Base-by-base conservation (phyloP, 805 yeast species). In the Candida ponderosae region DNA sequence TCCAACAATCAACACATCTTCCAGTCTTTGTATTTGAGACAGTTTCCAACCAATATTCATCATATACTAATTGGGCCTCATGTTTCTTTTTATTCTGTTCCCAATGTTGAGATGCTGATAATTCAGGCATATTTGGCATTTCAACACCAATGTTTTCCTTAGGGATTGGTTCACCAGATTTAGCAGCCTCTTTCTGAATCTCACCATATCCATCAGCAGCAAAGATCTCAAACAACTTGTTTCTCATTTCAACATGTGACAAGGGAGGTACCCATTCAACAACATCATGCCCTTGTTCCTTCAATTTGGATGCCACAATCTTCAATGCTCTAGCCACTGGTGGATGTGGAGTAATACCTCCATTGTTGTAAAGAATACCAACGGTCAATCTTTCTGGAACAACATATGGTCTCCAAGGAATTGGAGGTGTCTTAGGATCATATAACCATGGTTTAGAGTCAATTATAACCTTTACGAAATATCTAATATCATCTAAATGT, bases 341-440 rank as follows among this genome's bases (percentile, higher is more conserved):
- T 1, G 82, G 81, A 23, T 71, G 71, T 11, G 81, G 81, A 40
- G 63, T 57, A 13, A 70, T 63, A 20, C 54, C 46, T 7, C 62
- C 59, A 48, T 76, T 79, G 53, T 66, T 67, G 21, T 45, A 46
- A 47, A 70, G 44, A 14, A 73, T 48, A 4, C 77, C 81, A 45
- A 76, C 51, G n/a, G 56, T 64, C 21, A 73, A 47, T 42, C 63
- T 66, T 21, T 43, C 40, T 7, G 36, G 45, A 37, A 57, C 38
- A 31, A 47, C 41, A 0, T 50, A 48, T 2, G 47, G 42, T 40
- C 66, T 58, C 78, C 79, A 77, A 1, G 75, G 70, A 18, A 77
- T 51, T 21, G 76, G 74, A n/a, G 65, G 49, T 30, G 62, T 57
- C 43, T 66, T 70, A 3, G 79, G 72, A 48, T 79, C 82, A 29